Evolutionary conservation across 1,284 basidiomycete genomes (phyloP), one percentile per base, ranked within the genome.

Genomic region (Dichomitus squalens): DNA sequence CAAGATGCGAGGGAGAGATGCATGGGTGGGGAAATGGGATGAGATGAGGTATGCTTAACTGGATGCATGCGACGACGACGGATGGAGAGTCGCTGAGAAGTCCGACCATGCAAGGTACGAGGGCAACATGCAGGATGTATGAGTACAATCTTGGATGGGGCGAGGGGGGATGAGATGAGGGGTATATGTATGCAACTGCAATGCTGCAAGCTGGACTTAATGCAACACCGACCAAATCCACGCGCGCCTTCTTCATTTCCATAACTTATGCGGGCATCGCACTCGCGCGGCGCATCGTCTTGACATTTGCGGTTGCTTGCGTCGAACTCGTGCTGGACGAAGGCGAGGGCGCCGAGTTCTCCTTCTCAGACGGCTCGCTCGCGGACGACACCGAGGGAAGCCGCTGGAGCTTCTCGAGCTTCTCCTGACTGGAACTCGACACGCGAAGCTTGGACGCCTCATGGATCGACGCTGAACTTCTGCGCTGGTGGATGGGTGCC

Each of bases 301-400:
- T 63, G 49, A 51, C 44, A n/a, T 35, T 51, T 25, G 56, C 29
- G 18, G 60, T 23, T 3, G 54, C 41, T 8, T 40, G 44, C 0
- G 52, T 35, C 39, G 59, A 57, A 31, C 57, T 49, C 33, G 48
- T 43, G 47, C 57, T 61, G 27, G 62, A 44, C 31, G 52, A 55
- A 40, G 65, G 53, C 27, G 63, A 57, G 4, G 72, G 68, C 53
- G 61, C 68, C 38, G 57, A 59, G 61, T 75, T 73, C 49, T 79
- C 68, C 63, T 81, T 82, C 68, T 83, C 80, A 43, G 76, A 75
- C 47, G 68, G 66, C 64, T 77, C 76, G 60, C 72, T 76, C 21
- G 72, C 55, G 18, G 60, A 60, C 11, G 68, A 63, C n/a, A 63
- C 31, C 66, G 66, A 38, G 68, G 72, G 39, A 69, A 70, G 53